A percentile compares a stretch with the other conserved stretches of the same genome.
Conservation (phyloP, 2,329 filamentous ascomycete species). For the Eutypa lata region DNA sequence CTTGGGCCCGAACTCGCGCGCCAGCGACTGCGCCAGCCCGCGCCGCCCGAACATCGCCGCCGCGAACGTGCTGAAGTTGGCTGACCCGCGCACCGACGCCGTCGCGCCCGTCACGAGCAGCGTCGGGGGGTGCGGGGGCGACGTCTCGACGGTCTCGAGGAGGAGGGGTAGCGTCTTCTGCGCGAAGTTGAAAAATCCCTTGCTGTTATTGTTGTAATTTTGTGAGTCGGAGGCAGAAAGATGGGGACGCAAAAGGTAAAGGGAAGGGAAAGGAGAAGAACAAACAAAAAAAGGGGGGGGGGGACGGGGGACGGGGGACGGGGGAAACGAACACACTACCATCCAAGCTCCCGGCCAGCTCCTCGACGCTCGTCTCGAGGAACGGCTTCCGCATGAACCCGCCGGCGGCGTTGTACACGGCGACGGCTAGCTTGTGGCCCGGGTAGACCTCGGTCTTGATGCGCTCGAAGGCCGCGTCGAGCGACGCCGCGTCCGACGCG, state of each 20-base stretch:
- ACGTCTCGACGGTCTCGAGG: conserved; percentile 48
- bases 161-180: conserved; percentile 64
- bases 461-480: conserved; percentile 55
- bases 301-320: neutral
- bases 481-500: conserved; percentile 42
- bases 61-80: conserved; percentile 62
- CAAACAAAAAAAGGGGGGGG: neutral
- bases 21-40: conserved; percentile 64
- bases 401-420: conserved; percentile 66
- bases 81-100: conserved; percentile 64
- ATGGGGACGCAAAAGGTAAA: neutral
- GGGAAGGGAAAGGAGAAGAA: neutral
- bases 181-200: conserved; percentile 68
- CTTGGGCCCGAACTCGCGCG: conserved; percentile 70
- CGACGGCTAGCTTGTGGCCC: conserved; percentile 55
- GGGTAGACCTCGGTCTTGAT: conserved; percentile 57
- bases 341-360: conserved; percentile 45
- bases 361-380: conserved; percentile 49
- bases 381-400: conserved; percentile 54
- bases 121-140: conserved; percentile 57
- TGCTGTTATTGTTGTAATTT: conserved; percentile 28
- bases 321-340: conserved; percentile 45
- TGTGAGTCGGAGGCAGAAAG: neutral
- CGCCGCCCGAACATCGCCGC: conserved; percentile 68
- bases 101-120: conserved; percentile 76